These are phyloP conservation scores for Earliella scabrosa DNA, from an alignment of 1,284 basidiomycete species.

Conservation along the genomic window DNA sequence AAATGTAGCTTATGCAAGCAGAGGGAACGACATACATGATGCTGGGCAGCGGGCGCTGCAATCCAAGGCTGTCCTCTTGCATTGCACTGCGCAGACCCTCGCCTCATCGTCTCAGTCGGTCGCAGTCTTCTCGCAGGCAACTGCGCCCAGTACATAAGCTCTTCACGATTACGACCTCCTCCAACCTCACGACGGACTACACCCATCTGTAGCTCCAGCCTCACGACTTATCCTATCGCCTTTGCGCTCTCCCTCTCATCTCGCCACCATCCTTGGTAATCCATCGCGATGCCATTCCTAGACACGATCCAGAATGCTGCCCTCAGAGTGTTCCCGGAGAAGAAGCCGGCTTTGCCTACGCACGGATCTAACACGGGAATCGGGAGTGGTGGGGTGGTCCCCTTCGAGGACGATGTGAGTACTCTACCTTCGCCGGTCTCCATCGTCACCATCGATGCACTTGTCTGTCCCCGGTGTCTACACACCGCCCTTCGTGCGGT, in stretches of 20 bases:
- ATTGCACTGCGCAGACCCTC: constrained; percentile 19
- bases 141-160: constrained; percentile 5
- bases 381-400: constrained; percentile 58
- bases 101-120: background rate
- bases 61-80: constrained; percentile 22
- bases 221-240: constrained; percentile 3
- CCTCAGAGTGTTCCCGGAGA: constrained; percentile 33
- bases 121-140: background rate
- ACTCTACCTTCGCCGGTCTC: too few species aligned
- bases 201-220: constrained; percentile 3
- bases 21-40: background rate
- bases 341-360: constrained; percentile 30
- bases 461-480: constrained; percentile 11
- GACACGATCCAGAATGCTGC: constrained; percentile 35
- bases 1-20: constrained; percentile 20
- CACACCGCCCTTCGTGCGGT: background rate
- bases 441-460: constrained; percentile 7
- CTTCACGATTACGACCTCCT: background rate
- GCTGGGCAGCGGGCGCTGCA: constrained; percentile 1
- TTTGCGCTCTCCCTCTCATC: background rate
- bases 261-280: constrained; percentile 1
- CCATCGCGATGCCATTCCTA: constrained; percentile 29
- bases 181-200: constrained; percentile 11
- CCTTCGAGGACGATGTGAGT: constrained; percentile 73
- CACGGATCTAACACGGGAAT: constrained; percentile 41